Evolutionary conservation across 2,329 filamentous ascomycete genomes (phyloP).

Genomic region (Fusarium sulawesiense): DNA sequence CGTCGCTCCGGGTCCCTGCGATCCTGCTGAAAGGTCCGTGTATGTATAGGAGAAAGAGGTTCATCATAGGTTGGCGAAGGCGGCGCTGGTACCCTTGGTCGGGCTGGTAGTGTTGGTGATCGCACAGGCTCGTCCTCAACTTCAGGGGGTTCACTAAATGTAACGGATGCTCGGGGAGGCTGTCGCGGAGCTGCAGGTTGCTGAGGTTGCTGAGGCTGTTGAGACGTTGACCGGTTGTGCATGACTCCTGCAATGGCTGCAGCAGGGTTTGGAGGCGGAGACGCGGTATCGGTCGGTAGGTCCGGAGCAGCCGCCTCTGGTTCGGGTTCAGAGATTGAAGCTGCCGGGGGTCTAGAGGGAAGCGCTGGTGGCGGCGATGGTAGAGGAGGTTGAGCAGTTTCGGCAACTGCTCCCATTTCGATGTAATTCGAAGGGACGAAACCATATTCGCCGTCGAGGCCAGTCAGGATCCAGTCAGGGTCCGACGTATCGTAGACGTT

Average conservation of each 20-base stretch:
- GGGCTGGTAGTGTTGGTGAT: slow-evolving; percentile 56
- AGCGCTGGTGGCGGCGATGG: slow-evolving; percentile 55
- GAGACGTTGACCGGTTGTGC: slow-evolving; percentile 57
- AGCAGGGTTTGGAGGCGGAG: slow-evolving; percentile 58
- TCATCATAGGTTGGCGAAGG: slow-evolving; percentile 42
- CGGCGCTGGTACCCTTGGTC: slow-evolving; percentile 44
- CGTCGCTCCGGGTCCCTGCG: slow-evolving; percentile 31
- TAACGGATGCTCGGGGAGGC: slow-evolving; percentile 41
- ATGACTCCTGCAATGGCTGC: slow-evolving; percentile 68
- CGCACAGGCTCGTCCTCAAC: slow-evolving; percentile 49
- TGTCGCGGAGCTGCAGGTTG: slow-evolving; percentile 43
- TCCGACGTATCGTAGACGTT: slow-evolving; percentile 91
- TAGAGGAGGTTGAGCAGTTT: slow-evolving; percentile 56
- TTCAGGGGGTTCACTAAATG: slow-evolving; percentile 44
- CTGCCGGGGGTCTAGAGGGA: slow-evolving; percentile 55
- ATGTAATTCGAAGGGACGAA: slow-evolving; percentile 98
- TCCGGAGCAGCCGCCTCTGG: slow-evolving; percentile 45
- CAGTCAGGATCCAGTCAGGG: slow-evolving; percentile 96
- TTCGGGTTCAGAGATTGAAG: slow-evolving; percentile 44
- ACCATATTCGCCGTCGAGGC: slow-evolving; percentile 84
- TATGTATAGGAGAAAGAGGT: slow-evolving; percentile 34
- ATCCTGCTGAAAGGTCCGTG: slow-evolving; percentile 51
- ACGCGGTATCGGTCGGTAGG: slow-evolving; percentile 44
- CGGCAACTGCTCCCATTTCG: slow-evolving; percentile 68
- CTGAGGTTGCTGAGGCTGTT: slow-evolving; percentile 43